Base-by-base conservation (phyloP, 805 yeast species). In the Zygosaccharomyces gambellarensis region DNA sequence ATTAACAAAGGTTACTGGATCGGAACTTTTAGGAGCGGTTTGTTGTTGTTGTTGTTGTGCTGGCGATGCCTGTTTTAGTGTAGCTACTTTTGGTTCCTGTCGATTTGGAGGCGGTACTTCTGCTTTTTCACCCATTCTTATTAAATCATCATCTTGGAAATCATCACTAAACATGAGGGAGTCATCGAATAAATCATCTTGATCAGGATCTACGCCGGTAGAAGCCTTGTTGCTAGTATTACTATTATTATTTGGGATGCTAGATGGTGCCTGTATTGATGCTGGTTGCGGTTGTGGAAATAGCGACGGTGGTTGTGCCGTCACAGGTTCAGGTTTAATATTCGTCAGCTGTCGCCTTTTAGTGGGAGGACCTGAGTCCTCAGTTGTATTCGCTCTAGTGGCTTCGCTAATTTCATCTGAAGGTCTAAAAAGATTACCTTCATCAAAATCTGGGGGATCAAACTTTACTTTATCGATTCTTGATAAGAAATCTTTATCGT, bases 401-500 rank as follows among this genome's bases (percentile, higher is more conserved):
- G 53, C 53, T 50, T 65, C 70, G 45, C 61, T 59, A 14, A 59
- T 55, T 49, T 65, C 71, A 49, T 65, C 69, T 10, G 67, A 56
- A 4, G 67, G 69, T 46, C 76, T 63, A 58, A 70, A 71, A 48
- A 72, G 51, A 47, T 68, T 71, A 4, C 71, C 64, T 52, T 72
- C 76, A 56, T 72, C 76, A 53, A 72, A 72, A 52, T 72, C 76
- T 17, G 75, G 75, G 0, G 76, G 76, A 43, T 70, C 74, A 54
- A 70, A 71, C 46, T 72, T 71, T 2, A 72, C 74, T 41, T 66
- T 69, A 44, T 73, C 72, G 25, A 72, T 72, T 55, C 65, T 71
- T 5, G 67, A 73, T 38, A 85, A 64, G 50, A 82, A 83, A 45
- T 79, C 81, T 58, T 83, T 83, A 62, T 87, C 95, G 59, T 87